Evolutionary conservation across 495 filamentous ascomycete species (phyloP).

Genomic region (Neurospora sp.): DNA sequence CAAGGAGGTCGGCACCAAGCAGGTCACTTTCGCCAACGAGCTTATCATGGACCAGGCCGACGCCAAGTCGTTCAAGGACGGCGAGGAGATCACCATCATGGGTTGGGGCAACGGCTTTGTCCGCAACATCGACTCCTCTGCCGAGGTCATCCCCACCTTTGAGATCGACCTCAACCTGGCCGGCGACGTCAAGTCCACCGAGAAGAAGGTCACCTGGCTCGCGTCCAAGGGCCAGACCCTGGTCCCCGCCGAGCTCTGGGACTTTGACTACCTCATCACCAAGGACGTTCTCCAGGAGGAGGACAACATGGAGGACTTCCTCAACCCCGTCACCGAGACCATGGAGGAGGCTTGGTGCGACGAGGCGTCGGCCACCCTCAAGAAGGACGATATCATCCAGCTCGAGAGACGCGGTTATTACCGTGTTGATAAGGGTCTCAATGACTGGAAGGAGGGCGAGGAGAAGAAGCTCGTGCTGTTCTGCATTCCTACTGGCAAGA

Average conservation of each 20-base stretch:
- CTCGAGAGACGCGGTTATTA: conserved; percentile 92
- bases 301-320: conserved; percentile 69
- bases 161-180: conserved; percentile 74
- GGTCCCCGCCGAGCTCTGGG: conserved; percentile 72
- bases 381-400: conserved; percentile 81
- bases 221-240: conserved; percentile 63
- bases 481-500: conserved; percentile 56
- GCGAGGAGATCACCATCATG: conserved; percentile 94
- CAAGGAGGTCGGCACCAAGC: conserved; percentile 70
- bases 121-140: conserved; percentile 40
- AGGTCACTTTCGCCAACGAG: conserved; percentile 60
- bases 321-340: conserved; percentile 67
- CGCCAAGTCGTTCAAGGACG: conserved; percentile 65
- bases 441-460: conserved; percentile 32
- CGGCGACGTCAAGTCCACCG: conserved; percentile 86
- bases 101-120: conserved; percentile 91
- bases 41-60: conserved; percentile 81
- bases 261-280: conserved; percentile 86
- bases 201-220: conserved; percentile 93
- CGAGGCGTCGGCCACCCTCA: conserved; percentile 63
- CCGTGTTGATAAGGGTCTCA: conserved; percentile 54
- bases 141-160: conserved; percentile 51
- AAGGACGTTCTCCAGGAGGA: conserved; percentile 83
- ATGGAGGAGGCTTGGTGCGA: conserved; percentile 69
- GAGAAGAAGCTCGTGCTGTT: conserved; percentile 62